Conservation (phyloP, 106 monocot genomes). For the Phalaenopsis equestris region DNA sequence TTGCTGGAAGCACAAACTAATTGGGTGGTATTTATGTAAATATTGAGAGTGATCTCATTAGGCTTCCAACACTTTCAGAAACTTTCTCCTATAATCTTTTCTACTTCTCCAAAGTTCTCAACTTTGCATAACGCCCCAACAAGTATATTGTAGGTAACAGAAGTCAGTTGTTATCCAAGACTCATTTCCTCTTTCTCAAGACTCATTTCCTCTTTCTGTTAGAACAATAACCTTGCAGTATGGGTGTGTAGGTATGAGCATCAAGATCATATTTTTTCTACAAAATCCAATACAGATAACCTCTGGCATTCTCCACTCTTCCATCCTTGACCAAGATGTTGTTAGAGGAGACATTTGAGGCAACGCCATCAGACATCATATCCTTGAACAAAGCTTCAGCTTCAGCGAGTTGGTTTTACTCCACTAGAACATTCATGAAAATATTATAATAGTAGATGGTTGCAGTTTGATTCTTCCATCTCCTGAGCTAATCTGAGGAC, state of each 20-base stretch:
- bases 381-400: slow-evolving; percentile 31
- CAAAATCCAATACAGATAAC: slow-evolving; percentile 36
- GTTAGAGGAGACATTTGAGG: slow-evolving; percentile 26
- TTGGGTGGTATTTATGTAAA: slow-evolving; percentile 24
- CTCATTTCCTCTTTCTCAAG: slow-evolving; percentile 28
- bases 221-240: slow-evolving; percentile 35
- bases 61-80: slow-evolving; percentile 35
- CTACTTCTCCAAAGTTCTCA: slow-evolving; percentile 35
- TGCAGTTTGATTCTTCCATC: slow-evolving; percentile 20
- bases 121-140: slow-evolving; percentile 35
- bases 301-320: slow-evolving; percentile 34
- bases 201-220: slow-evolving; percentile 27
- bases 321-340: slow-evolving; percentile 38
- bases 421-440: slow-evolving; percentile 30
- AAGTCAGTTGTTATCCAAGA: slow-evolving; percentile 26
- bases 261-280: slow-evolving; percentile 24
- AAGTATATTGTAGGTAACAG: slow-evolving; percentile 45
- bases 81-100: slow-evolving; percentile 31
- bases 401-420: slow-evolving; percentile 4
- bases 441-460: slow-evolving; percentile 33
- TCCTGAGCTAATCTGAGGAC: slow-evolving; percentile 34
- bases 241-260: slow-evolving; percentile 37
- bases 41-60: slow-evolving; percentile 42
- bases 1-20: no score
- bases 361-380: slow-evolving; percentile 26